A percentile compares a stretch with the other conserved stretches of the same genome.
Conservation (phyloP, 164 flowering plant genomes). For the Magnolia sinica region DNA sequence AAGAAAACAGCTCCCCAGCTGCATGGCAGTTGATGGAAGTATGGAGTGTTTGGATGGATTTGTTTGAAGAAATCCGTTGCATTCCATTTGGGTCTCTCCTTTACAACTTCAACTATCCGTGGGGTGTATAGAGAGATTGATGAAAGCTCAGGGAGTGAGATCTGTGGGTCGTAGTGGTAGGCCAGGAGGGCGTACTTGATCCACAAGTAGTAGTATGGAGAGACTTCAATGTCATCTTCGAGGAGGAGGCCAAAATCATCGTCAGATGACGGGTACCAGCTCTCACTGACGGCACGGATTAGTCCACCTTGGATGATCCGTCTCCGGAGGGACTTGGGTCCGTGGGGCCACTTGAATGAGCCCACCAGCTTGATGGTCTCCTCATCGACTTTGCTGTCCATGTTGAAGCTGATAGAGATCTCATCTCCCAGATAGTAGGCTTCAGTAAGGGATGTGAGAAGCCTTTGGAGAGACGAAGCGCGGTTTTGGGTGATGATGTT, state of each 20-base stretch:
- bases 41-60: slow-evolving; percentile 93
- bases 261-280: slow-evolving; percentile 94
- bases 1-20: slow-evolving; percentile 99
- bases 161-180: slow-evolving; percentile 89
- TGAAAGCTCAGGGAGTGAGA: slow-evolving; percentile 83
- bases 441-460: slow-evolving; percentile 67
- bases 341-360: slow-evolving; percentile 88
- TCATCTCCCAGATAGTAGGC: slow-evolving; percentile 88
- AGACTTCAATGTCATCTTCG: slow-evolving; percentile 96
- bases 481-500: slow-evolving; percentile 95
- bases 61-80: slow-evolving; percentile 72
- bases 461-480: slow-evolving; percentile 60
- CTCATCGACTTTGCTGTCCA: slow-evolving; percentile 93
- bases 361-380: slow-evolving; percentile 57
- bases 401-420: slow-evolving; percentile 79
- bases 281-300: slow-evolving; percentile 94
- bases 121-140: slow-evolving; percentile 94
- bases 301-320: slow-evolving; percentile 97
- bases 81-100: slow-evolving; percentile 94
- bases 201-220: slow-evolving; percentile 95
- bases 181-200: slow-evolving; percentile 79
- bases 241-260: slow-evolving; percentile 87
- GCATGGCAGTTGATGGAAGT: slow-evolving; percentile 93
- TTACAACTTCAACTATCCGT: slow-evolving; percentile 78
- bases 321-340: slow-evolving; percentile 70